Conservation (phyloP, 495 filamentous ascomycete genomes). For the Annulohypoxylon nitens region DNA sequence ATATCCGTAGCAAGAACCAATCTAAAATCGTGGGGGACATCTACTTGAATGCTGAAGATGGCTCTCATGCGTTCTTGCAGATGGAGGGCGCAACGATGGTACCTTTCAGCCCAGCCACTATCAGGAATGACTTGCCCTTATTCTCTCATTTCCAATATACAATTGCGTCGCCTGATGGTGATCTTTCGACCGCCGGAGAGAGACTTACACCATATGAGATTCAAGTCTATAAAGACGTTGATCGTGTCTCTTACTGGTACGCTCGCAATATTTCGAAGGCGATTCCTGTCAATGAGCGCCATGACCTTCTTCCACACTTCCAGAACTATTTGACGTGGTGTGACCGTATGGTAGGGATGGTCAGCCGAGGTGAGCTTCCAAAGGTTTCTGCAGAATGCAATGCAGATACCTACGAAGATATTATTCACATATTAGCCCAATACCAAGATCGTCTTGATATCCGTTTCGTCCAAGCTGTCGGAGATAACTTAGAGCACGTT, state of each 20-base stretch:
- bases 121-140: background rate
- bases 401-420: background rate
- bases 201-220: background rate
- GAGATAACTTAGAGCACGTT: conserved; percentile 2
- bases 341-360: conserved; percentile 6
- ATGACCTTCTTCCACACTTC: conserved; percentile 2
- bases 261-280: conserved; percentile 4
- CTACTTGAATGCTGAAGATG: conserved; percentile 6
- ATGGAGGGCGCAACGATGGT: conserved; percentile 12
- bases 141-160: conserved; percentile 9
- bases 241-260: conserved; percentile 1
- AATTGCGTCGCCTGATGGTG: conserved; percentile 4
- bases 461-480: conserved; percentile 10
- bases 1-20: conserved; percentile 2
- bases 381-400: conserved; percentile 3
- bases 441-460: conserved; percentile 7
- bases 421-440: background rate
- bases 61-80: conserved; percentile 5
- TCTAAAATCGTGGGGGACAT: conserved; percentile 3
- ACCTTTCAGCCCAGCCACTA: background rate
- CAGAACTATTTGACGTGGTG: conserved; percentile 12
- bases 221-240: conserved; percentile 8
- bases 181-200: background rate
- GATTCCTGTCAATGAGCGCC: background rate
- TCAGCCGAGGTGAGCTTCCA: background rate